Evolutionary conservation across 2,329 filamentous ascomycete species (phyloP), one percentile per base, ranked within the genome.

Genomic region (Lachnellula occidentalis): DNA sequence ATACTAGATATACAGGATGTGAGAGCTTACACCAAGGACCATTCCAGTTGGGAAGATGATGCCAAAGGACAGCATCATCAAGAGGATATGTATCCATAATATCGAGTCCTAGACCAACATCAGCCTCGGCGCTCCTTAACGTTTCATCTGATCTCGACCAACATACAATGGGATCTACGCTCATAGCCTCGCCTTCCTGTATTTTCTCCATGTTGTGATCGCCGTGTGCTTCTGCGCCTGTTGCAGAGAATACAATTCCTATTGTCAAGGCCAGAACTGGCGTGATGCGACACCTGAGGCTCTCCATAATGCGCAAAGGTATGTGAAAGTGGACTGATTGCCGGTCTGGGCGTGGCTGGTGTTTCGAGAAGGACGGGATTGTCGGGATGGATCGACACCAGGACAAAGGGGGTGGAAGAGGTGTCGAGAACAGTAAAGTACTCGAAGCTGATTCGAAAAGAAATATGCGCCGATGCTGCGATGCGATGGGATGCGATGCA

Each of bases 31-130:
- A 56, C 92, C 92, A 17, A 96, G 77, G 42, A 97, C 91, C 92
- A 99, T 97, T 64, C 94, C 94, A 15, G 90, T 79, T 11, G 94
- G 94, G 67, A 96, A 97, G 56, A 97, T 82, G 63, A 99, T 78
- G 58, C 94, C 94, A 77, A 95, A 97, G 55, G 91, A 84, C 55
- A 94, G 68, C 70, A 85, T 87, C 78, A 96, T 92, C 45, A 95
- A 72, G 57, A 96, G 79, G 67, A 99, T 97, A 73, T 99, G 94
- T 63, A 87, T 79, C 94, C 94, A 99, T 82, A 99, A 73, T 66
- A 85, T 90, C 42, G 85, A 80, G 71, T 97, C 94, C 81, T 85
- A 61, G 24, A 61, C 45, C 22, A 42, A 21, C 31, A 64, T 78
- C 58, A 78, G 70, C 58, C 49, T 52, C 59, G 45, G 51, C 41